These are phyloP conservation scores for Podaxis pistillaris DNA, from an alignment of 768 basidiomycete species.

Conservation along the genomic window DNA sequence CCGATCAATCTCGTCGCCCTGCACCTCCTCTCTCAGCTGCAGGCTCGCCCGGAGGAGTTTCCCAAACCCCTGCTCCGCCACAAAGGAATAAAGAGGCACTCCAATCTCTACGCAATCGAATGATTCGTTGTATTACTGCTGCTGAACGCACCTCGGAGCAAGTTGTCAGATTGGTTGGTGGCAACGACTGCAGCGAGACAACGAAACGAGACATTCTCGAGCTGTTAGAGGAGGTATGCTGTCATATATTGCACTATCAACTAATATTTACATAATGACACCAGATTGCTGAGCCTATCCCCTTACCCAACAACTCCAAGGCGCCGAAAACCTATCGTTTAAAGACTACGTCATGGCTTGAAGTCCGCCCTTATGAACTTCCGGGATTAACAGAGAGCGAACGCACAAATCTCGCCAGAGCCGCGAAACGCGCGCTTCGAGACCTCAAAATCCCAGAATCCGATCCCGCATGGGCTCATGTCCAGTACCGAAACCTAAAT, in stretches of 20 bases:
- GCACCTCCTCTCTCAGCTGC: constrained; percentile 26
- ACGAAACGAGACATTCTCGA: constrained; percentile 42
- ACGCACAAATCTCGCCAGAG: constrained; percentile 47
- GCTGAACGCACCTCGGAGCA: constrained; percentile 49
- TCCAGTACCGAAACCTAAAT: constrained; percentile 28
- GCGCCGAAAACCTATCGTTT: constrained; percentile 47
- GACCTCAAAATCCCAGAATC: constrained; percentile 54
- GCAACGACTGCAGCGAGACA: constrained; percentile 30
- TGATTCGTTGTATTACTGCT: constrained; percentile 54
- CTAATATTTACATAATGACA: constrained; percentile 4
- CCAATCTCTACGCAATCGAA: constrained; percentile 33
- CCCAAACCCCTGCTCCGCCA: constrained; percentile 26
- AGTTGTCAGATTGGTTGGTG: constrained; percentile 47
- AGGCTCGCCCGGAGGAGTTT: constrained; percentile 19
- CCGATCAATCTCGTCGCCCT: constrained; percentile 24
- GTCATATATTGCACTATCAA: background rate
- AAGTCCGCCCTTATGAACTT: constrained; percentile 71
- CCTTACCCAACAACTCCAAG: constrained; percentile 32
- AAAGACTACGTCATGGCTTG: constrained; percentile 57
- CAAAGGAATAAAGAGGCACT: constrained; percentile 17
- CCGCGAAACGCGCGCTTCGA: constrained; percentile 47
- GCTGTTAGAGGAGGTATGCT: constrained; percentile 48
- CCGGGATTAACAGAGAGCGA: constrained; percentile 46
- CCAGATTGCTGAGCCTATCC: constrained; percentile 51
- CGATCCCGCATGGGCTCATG: constrained; percentile 64